phyloP scores from a whole-genome alignment of 768 basidiomycete species.

The Kwoniella bestiolae region DNA sequence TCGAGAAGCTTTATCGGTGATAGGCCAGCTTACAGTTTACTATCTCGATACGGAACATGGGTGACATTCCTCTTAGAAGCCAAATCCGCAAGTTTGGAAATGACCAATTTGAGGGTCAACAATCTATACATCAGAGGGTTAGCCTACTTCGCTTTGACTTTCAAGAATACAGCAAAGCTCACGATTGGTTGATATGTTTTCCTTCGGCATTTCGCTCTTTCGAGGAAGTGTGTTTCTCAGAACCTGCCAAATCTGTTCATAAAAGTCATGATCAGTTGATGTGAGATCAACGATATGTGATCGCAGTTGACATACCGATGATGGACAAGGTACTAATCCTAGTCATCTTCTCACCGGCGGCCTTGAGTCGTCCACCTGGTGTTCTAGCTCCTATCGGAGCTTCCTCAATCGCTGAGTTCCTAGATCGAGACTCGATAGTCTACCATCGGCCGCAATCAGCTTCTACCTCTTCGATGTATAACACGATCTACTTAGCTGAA shows the following conservation, averaged over 20 bases:
- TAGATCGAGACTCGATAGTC: slow-evolving; percentile 75
- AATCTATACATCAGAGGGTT: slow-evolving; percentile 62
- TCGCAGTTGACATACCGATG: slow-evolving; percentile 36
- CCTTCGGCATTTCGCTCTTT: slow-evolving; percentile 96
- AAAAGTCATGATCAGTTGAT: slow-evolving; percentile 10
- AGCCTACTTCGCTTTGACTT: neutral
- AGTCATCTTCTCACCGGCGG: slow-evolving; percentile 51
- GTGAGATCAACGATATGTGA: neutral
- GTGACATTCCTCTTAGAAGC: slow-evolving; percentile 68
- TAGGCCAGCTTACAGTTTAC: slow-evolving; percentile 75
- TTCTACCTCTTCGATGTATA: neutral
- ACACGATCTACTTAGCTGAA: too few species aligned
- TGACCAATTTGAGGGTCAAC: slow-evolving; percentile 89
- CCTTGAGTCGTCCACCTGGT: slow-evolving; percentile 37
- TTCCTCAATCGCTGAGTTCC: slow-evolving; percentile 60
- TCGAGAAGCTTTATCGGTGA: too few species aligned
- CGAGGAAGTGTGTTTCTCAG: slow-evolving; percentile 92
- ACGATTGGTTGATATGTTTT: slow-evolving; percentile 83
- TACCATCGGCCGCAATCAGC: slow-evolving; percentile 18
- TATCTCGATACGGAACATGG: slow-evolving; percentile 93
- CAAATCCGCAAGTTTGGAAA: slow-evolving; percentile 80
- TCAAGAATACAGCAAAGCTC: slow-evolving; percentile 4
- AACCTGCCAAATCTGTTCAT: slow-evolving; percentile 76
- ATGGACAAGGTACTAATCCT: slow-evolving; percentile 54
- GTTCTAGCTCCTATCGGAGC: slow-evolving; percentile 46